Evolutionary conservation across 768 basidiomycete genomes (phyloP), one percentile per base, ranked within the genome.

Genomic region (Chalciporus pseudorubinellus): DNA sequence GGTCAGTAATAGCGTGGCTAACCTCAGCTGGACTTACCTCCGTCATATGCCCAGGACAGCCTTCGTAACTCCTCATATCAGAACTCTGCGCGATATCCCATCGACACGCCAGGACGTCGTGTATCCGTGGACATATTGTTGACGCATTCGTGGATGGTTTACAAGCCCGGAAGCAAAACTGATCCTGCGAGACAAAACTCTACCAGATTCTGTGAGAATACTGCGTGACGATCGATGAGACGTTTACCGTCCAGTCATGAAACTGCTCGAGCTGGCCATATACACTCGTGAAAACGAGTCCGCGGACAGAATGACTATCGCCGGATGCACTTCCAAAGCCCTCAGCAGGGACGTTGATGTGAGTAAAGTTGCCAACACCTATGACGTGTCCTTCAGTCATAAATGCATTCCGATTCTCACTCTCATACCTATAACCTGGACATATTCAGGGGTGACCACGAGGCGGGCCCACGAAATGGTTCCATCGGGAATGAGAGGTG

Each of bases 121-220:
- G 73, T 55, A 85, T 81, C 57, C 84, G 84, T 58, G 87, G 74
- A 64, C 85, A 89, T 58, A 75, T 70, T 3, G 61, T 65, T 1
- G 81, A 77, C 2, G 84, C 80, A 20, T 66, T 69, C 1, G 71
- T 72, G 31, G 67, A 67, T 21, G 79, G 77, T 49, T 80, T 81
- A 67, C 85, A 89, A 14, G 79, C 85, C 40, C 87, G 81, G 72
- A 89, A 79, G 71, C 87, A 91, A 70, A 88, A 91, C 56, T 79
- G 67, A 41, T 72, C 62, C 55, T 72, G 72, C 5, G 79, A 75
- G 49, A 89, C 73, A 60, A 85, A 87, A 67, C 84, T 83, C 83
- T 84, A 56, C 53, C 31, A 44, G 42, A 51, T 43, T 33, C 22
- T 21, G 53, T 60, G 18, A 58, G 54, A 58, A 44, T n/a, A 41